phyloP scores from a whole-genome alignment of 75 land plant genomes.

The Pinus taeda region DNA sequence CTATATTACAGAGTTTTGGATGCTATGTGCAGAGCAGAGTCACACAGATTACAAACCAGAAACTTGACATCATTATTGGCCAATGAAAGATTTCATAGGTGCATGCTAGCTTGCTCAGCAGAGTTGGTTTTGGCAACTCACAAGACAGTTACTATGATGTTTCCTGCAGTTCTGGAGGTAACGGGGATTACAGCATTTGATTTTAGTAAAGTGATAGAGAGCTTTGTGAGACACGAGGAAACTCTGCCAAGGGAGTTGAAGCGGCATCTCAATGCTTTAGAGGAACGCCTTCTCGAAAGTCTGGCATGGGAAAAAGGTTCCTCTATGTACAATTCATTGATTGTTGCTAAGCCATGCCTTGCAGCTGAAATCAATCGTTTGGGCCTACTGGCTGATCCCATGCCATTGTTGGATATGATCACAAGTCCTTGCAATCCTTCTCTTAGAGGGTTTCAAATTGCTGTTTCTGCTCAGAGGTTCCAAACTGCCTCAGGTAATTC shows the following conservation, averaged over 20 bases:
- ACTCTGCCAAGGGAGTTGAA: constrained; percentile 89
- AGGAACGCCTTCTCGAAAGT: constrained; percentile 86
- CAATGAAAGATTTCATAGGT: constrained; percentile 38
- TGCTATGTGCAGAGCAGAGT: constrained; percentile 37
- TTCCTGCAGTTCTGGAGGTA: constrained; percentile 40
- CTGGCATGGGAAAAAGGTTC: constrained; percentile 98
- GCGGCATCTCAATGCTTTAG: constrained; percentile 84
- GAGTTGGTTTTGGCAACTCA: constrained; percentile 37
- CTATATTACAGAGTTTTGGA: constrained; percentile 34
- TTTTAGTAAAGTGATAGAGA: constrained; percentile 34
- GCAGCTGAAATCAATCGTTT: constrained; percentile 65
- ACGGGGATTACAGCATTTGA: constrained; percentile 45
- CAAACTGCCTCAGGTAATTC: constrained; percentile 47
- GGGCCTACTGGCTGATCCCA: constrained; percentile 85
- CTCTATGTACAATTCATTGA: constrained; percentile 87
- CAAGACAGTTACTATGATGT: constrained; percentile 40
- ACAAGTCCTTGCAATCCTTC: constrained; percentile 30
- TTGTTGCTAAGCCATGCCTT: constrained; percentile 70
- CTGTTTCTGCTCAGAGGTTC: constrained; percentile 27
- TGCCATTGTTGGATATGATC: constrained; percentile 89
- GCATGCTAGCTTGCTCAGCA: constrained; percentile 46
- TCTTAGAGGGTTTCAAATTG: constrained; percentile 26
- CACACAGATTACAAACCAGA: constrained; percentile 22
- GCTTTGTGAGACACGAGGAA: constrained; percentile 48
- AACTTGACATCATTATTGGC: constrained; percentile 33